Base-by-base conservation (phyloP, 305 asterid species). In the Fraxinus nigra region DNA sequence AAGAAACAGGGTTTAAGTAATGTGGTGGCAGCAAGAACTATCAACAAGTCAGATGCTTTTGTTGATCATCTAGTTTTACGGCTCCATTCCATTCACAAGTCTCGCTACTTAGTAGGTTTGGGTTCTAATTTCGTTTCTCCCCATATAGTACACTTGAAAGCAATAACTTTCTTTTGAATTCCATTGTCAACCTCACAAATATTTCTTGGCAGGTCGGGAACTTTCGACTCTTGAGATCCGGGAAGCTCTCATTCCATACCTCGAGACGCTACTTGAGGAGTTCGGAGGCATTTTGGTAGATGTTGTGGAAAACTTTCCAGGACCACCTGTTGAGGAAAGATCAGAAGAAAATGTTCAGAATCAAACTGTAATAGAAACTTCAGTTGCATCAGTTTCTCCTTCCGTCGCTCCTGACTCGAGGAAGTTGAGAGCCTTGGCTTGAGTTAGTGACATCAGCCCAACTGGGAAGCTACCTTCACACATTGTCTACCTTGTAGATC, bases 41-140 rank as follows among this genome's bases (percentile, higher is more conserved):
- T 92, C 85, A 94, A 95, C 85, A 92, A 90, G 90, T 90, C 99
- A 1, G 99, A 92, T 75, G 89, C 92, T 80, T 95, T 94, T 79
- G 82, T 95, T 9, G 97, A 94, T 86, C 99, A 95, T 87, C 92
- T 95, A 4, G 89, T 95, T 46, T 92, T 93, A 3, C 89, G 88
- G 61, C 98, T 95, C 79, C 98, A 95, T 90, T 90, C 97, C 30
- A 89, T 95, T 79, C 97, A 95, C 84, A 95, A 94, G 89, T 84
- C 98, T 78, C 96, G 94, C 18, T 95, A 95, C 93, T 88, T 95
- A 86, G 98, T 95, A 89, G 99, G 99, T 95, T 89, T 88, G 98
- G 83, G 79, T 86, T 87, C 88, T 86, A 72, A 38, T 82, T 85
- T 78, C 80, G 67, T 40, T 81, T 48, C 34, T 48, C 63, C 75